Evolutionary conservation across 169 alveolate genomes (phyloP).

Genomic region (Theileria orientalis): DNA sequence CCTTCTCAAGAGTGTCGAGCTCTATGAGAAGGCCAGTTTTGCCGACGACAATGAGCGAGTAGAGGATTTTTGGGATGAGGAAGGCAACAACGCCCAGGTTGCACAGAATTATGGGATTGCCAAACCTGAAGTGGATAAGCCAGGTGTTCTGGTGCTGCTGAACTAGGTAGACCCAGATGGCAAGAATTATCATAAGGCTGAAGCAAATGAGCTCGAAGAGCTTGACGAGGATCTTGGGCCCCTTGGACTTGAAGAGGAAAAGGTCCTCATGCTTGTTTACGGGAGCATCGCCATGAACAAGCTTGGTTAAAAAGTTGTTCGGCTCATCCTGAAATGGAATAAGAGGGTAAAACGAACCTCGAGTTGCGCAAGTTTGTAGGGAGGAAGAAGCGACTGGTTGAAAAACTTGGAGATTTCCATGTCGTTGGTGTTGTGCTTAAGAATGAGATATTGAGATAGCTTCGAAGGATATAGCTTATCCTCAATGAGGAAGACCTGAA

Average conservation of each 20-base stretch:
- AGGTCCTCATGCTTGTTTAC: constrained; percentile 81
- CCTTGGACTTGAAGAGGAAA: constrained; percentile 79
- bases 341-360: background rate
- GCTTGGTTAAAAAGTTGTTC: constrained; percentile 31
- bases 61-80: constrained; percentile 43
- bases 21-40: constrained; percentile 52
- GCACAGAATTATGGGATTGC: background rate
- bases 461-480: constrained; percentile 39
- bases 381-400: constrained; percentile 26
- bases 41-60: constrained; percentile 54
- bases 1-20: constrained; percentile 35
- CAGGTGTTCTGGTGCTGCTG: constrained; percentile 9
- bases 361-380: constrained; percentile 22
- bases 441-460: constrained; percentile 41
- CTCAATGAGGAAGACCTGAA: constrained; percentile 29
- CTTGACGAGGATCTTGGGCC: constrained; percentile 64
- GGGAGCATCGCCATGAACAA: constrained; percentile 65
- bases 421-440: constrained; percentile 38
- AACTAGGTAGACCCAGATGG: constrained; percentile 44
- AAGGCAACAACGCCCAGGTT: constrained; percentile 1
- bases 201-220: constrained; percentile 14
- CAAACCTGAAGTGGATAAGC: background rate
- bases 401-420: constrained; percentile 14
- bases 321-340: background rate
- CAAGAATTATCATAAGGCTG: constrained; percentile 27